These are phyloP conservation scores for Gossypium schwendimanii DNA, from an alignment of 441 rosid genomes.

Conservation along the genomic window DNA sequence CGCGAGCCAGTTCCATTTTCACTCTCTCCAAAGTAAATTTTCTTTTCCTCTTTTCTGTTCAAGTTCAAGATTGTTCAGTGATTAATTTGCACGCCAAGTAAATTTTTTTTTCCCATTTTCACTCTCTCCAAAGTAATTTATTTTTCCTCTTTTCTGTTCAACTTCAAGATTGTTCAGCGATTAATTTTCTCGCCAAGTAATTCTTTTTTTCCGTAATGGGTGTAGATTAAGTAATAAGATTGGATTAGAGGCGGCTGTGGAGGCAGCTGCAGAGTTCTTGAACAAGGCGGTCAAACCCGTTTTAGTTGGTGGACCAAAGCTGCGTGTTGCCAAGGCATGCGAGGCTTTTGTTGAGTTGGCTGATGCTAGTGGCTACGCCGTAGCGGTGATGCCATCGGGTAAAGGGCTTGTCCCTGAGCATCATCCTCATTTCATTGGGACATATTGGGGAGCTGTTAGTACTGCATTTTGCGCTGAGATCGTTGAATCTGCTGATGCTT, in stretches of 20 bases:
- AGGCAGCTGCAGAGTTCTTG: slow-evolving; percentile 66
- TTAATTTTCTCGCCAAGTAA: neutral
- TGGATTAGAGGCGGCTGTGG: slow-evolving; percentile 77
- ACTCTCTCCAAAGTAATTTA: slow-evolving; percentile 39
- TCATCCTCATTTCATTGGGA: slow-evolving; percentile 60
- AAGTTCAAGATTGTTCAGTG: neutral
- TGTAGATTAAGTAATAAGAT: slow-evolving; percentile 49
- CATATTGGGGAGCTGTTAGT: slow-evolving; percentile 90
- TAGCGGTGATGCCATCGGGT: slow-evolving; percentile 78
- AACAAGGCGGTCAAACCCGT: slow-evolving; percentile 88
- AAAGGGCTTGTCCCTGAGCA: slow-evolving; percentile 80
- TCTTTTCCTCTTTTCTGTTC: too few species aligned
- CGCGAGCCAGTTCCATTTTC: slow-evolving; percentile 71
- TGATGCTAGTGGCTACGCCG: slow-evolving; percentile 64
- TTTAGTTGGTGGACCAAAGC: slow-evolving; percentile 72
- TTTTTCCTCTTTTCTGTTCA: neutral
- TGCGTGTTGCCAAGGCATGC: slow-evolving; percentile 56
- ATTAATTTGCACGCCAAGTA: neutral
- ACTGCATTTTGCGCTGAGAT: slow-evolving; percentile 81
- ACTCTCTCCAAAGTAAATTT: slow-evolving; percentile 40
- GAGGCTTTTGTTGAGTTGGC: slow-evolving; percentile 63
- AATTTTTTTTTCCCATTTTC: slow-evolving; percentile 34
- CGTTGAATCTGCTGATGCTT: slow-evolving; percentile 87
- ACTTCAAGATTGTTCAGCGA: neutral
- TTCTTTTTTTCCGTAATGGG: neutral